phyloP scores from a whole-genome alignment of 1,284 basidiomycete genomes.

The Cryptococcus sp. region DNA sequence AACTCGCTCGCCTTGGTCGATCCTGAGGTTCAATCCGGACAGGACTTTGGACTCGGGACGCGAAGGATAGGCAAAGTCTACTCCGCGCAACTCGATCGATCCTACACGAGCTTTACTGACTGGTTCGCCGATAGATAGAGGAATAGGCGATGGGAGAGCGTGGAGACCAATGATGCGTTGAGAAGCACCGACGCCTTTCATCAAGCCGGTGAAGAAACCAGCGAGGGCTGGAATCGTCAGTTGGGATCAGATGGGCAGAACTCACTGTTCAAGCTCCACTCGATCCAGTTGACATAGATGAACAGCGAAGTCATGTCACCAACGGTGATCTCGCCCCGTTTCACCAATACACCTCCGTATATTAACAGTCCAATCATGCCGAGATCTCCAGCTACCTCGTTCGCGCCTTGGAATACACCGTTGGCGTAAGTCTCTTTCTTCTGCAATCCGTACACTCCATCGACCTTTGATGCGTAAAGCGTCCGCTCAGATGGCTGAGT shows the following conservation, averaged over 20 bases:
- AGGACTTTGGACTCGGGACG: constrained; percentile 82
- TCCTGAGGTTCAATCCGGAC: constrained; percentile 60
- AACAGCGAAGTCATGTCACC: constrained; percentile 52
- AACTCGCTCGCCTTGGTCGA: constrained; percentile 55
- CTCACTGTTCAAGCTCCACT: constrained; percentile 52
- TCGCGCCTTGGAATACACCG: constrained; percentile 49
- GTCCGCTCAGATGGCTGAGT: constrained; percentile 44
- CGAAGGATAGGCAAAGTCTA: constrained; percentile 88
- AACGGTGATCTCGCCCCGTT: constrained; percentile 45
- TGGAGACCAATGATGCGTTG: constrained; percentile 49
- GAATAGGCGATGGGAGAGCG: constrained; percentile 44
- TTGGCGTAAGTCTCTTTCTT: constrained; percentile 51
- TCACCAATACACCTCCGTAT: constrained; percentile 49
- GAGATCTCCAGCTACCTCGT: constrained; percentile 50
- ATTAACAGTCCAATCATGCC: constrained; percentile 51
- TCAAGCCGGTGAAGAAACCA: constrained; percentile 51
- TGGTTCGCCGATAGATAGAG: constrained; percentile 40
- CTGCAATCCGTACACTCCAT: constrained; percentile 46
- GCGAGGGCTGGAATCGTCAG: constrained; percentile 39
- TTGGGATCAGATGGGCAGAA: constrained; percentile 1
- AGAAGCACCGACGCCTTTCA: constrained; percentile 52
- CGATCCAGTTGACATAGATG: constrained; percentile 53
- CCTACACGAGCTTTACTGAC: constrained; percentile 56
- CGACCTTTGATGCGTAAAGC: constrained; percentile 43
- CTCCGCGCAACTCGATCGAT: constrained; percentile 71